Base-by-base conservation (phyloP, 805 yeast genomes). In the Candida loeiensis region DNA sequence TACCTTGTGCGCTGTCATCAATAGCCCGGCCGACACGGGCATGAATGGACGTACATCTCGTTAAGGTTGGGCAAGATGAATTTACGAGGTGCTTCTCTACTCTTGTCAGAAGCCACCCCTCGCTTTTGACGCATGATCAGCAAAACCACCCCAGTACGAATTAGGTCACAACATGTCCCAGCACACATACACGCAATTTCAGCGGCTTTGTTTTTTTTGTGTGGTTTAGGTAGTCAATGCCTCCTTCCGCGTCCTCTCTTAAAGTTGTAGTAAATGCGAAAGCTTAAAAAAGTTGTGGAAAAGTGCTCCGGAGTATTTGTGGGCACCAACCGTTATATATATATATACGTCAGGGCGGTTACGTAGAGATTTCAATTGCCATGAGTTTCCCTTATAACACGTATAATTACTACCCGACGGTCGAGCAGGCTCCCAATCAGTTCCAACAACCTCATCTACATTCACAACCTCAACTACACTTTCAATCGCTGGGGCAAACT, bases 381-480 rank as follows among this genome's bases (percentile, higher is more conserved):
- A 38, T 38, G 41, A 38, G 22, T 27, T 19, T 25, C 13, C 41
- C 41, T 13, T 38, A 38, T 26, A 38, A 38, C 28, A 13, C 21
- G 9, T 38, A 38, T 22, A 38, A 25, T 26, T 32, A 38, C 32
- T 21, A 30, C 33, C 17, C 29, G 39, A 18, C 30, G 12, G 37
- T 36, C 17, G 41, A 41, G 24, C 44, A 34, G 39, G 30, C 35
- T 13, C 45, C 29, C 11, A 33, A 31, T 9, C 30, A 30, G 14
- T 26, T 7, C 18, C 39, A 24, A 18, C 36, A 29, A 27, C 45
- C 37, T n/a, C 43, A 35, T 21, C 24, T 9, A 7, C 31, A 27
- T 7, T 14, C 33, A 15, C 45, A 36, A 16, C 34, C 27, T 14
- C 41, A 27, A 4, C 34, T 12, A 16, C 39, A 29, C 12, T 36